Evolutionary conservation across 2,329 filamentous ascomycete species (phyloP), one percentile per base, ranked within the genome.

Genomic region (Diaporthe eres): DNA sequence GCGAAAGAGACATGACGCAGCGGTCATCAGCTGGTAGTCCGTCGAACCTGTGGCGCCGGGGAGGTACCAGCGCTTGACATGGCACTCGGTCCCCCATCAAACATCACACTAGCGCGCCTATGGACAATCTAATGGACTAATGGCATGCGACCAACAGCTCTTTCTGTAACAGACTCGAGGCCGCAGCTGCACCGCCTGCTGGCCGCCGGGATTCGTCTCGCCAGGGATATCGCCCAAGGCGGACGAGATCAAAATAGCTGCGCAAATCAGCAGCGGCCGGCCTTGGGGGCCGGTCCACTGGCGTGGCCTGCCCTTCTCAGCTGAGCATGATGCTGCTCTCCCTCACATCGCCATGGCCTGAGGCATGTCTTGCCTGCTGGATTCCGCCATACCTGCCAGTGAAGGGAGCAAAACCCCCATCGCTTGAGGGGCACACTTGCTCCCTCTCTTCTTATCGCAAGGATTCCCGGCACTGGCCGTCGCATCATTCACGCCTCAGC

Each of bases 131-230:
- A 60, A 47, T 44, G 51, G 49, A 49, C 53, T 72, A 61, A 58
- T 72, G 60, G 72, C 57, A 71, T 71, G 73, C 44, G 55, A 42
- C 55, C 63, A 60, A 74, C 47, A 58, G 47, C 34, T 42, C 22
- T n/a, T 70, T 71, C 73, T 75, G 73, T 71, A 71, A 71, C 73
- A 71, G 53, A 60, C 67, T 55, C 67, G 53, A 74, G 53, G 63
- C 63, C 63, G 44, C 22, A 37, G 53, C 17, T 63, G 63, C 73
- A 61, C 65, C 44, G 44, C 44, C 34, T 7, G 25, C 34, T 55
- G 65, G 55, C 73, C 55, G 44, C 58, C 58, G 58, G 61, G 71
- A 53, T 55, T 55, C 34, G 47, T 65, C 58, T 63, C 44, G 34
- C 58, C 71, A 73, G 37, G 47, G 51, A 44, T 65, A 13, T 15